These are phyloP conservation scores for Xerocomus potaroensis DNA, from an alignment of 768 basidiomycete genomes.

Conservation along the genomic window DNA sequence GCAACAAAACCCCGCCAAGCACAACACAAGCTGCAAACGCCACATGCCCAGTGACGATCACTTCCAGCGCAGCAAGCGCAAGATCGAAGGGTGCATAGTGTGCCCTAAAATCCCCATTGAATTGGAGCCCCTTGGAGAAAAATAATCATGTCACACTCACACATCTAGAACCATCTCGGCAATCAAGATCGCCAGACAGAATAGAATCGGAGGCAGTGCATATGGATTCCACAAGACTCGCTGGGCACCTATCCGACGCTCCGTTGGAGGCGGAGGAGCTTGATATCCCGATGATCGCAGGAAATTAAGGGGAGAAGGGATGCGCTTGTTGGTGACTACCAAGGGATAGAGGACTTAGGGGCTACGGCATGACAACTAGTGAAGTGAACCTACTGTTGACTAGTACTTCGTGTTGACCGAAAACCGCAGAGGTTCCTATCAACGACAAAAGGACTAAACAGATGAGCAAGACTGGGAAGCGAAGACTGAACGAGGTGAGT, in stretches of 20 bases:
- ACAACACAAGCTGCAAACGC: slow-evolving; percentile 82
- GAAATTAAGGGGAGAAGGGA: slow-evolving; percentile 50
- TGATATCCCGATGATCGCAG: slow-evolving; percentile 32
- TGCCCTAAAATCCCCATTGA: slow-evolving; percentile 8
- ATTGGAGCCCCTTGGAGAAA: neutral
- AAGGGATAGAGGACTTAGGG: slow-evolving; percentile 6
- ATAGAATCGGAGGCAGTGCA: slow-evolving; percentile 56
- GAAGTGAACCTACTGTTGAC: slow-evolving; percentile 49
- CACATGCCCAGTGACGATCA: slow-evolving; percentile 72
- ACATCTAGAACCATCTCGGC: slow-evolving; percentile 51
- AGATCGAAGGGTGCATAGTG: slow-evolving; percentile 79
- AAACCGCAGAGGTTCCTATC: slow-evolving; percentile 51
- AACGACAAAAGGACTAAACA: slow-evolving; percentile 55
- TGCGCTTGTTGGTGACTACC: slow-evolving; percentile 57
- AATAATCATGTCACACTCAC: slow-evolving; percentile 39
- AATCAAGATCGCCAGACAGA: slow-evolving; percentile 50
- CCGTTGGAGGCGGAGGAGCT: slow-evolving; percentile 6
- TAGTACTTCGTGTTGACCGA: slow-evolving; percentile 61
- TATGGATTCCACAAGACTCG: slow-evolving; percentile 70
- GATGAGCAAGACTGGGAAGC: slow-evolving; percentile 59
- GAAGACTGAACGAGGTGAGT: slow-evolving; percentile 41
- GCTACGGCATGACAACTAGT: neutral
- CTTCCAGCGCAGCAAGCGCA: slow-evolving; percentile 73
- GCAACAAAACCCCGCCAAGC: slow-evolving; percentile 82
- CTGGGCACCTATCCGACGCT: slow-evolving; percentile 7